These are phyloP conservation scores for Agrostemma githago DNA, from an alignment of 148 eudicot species.

Conservation along the genomic window DNA sequence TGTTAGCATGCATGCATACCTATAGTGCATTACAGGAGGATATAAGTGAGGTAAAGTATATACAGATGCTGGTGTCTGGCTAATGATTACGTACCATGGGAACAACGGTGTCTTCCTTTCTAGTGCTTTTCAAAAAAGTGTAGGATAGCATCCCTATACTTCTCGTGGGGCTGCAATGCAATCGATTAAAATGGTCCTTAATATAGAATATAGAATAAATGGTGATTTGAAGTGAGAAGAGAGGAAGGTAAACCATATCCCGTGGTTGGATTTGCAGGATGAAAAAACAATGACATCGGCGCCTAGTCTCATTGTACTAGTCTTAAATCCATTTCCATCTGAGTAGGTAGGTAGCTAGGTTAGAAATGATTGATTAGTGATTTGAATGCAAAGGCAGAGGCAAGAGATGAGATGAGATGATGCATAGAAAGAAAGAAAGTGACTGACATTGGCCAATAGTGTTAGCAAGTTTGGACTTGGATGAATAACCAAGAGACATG, in stretches of 20 bases:
- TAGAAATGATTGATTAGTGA: no score
- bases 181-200: no score
- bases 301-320: constrained; percentile 92
- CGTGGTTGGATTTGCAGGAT: constrained; percentile 38
- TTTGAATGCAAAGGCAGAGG: no score
- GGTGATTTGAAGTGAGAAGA: not conserved
- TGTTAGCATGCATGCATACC: not conserved
- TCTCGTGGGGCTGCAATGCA: constrained; percentile 40
- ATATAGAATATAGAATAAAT: no score
- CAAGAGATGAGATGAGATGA: no score
- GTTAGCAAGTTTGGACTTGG: constrained; percentile 52
- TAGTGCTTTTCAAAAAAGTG: constrained; percentile 59
- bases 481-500: constrained; percentile 83
- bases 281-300: constrained; percentile 91
- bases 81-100: constrained; percentile 42
- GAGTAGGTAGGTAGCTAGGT: not conserved
- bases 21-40: not conserved
- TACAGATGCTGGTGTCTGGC: not conserved
- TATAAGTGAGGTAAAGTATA: not conserved
- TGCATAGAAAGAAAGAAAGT: no score
- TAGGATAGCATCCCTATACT: constrained; percentile 74
- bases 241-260: constrained; percentile 35
- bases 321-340: constrained; percentile 94
- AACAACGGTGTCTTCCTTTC: constrained; percentile 74
- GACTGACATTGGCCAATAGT: constrained; percentile 78